These are phyloP conservation scores for Astrothelium subdiscretum DNA, from an alignment of 495 filamentous ascomycete species.

Conservation along the genomic window DNA sequence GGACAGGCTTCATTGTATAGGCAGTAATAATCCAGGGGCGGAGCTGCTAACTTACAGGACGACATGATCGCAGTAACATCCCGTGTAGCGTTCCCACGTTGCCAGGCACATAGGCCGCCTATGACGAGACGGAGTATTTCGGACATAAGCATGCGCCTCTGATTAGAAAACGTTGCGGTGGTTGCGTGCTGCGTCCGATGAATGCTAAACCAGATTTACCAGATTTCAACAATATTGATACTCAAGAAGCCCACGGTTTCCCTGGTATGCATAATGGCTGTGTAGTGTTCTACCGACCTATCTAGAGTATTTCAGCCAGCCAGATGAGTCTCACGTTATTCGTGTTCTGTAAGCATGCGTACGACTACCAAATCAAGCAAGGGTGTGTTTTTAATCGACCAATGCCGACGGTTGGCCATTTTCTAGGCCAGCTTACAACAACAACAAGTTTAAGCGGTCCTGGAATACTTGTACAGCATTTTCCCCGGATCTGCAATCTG, in stretches of 20 bases:
- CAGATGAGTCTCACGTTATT: not conserved
- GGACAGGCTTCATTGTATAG: too few species aligned
- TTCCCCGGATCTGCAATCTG: not conserved
- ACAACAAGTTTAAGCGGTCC: not conserved
- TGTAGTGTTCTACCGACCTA: not conserved
- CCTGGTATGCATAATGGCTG: not conserved
- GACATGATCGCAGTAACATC: too few species aligned
- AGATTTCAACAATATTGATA: not conserved
- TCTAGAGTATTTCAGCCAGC: not conserved
- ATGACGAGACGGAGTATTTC: not conserved
- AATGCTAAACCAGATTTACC: too few species aligned
- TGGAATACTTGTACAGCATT: not conserved
- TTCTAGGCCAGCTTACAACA: slow-evolving; percentile 2
- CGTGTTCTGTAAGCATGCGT: not conserved
- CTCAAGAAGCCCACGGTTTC: not conserved
- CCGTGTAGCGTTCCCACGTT: too few species aligned
- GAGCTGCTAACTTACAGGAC: too few species aligned
- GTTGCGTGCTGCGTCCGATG: too few species aligned
- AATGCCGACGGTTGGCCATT: not conserved
- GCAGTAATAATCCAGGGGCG: too few species aligned
- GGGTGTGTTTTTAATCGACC: not conserved
- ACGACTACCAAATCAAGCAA: not conserved
- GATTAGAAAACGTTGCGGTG: not conserved
- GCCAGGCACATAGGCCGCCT: too few species aligned
- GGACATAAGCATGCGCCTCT: not conserved